phyloP scores from a whole-genome alignment of 2,329 filamentous ascomycete genomes.

The Podosphaera aphanis region DNA sequence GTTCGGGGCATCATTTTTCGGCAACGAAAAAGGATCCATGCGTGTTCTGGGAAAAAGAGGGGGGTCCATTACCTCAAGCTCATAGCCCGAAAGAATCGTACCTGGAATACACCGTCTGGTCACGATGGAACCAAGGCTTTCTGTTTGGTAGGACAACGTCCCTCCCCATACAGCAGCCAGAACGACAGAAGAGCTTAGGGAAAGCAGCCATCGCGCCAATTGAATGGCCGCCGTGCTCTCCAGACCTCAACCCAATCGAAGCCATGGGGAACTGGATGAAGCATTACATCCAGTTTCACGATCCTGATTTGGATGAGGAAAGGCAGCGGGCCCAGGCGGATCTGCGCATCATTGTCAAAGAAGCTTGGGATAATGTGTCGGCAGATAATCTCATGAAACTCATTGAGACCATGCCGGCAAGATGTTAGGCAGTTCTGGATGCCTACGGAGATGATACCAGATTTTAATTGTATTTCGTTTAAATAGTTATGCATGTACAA shows the following conservation, averaged over 20 bases:
- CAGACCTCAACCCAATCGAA: slow-evolving; percentile 7
- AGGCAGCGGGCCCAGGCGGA: slow-evolving; percentile 3
- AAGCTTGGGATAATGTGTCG: slow-evolving; percentile 5
- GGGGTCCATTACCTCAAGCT: too few species aligned
- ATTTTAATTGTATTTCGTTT: neutral
- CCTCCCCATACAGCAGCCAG: neutral
- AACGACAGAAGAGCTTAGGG: neutral
- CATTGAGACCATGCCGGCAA: slow-evolving; percentile 2
- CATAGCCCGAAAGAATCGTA: too few species aligned
- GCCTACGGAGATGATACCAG: slow-evolving; percentile 2
- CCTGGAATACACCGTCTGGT: too few species aligned
- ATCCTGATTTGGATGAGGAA: slow-evolving; percentile 2
- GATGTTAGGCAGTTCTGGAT: slow-evolving; percentile 3
- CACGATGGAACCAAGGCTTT: too few species aligned
- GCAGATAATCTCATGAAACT: slow-evolving; percentile 1
- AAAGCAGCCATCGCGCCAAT: slow-evolving; percentile 2
- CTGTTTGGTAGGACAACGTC: neutral
- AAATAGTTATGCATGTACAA: neutral
- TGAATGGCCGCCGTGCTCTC: slow-evolving; percentile 4
- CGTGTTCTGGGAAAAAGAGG: too few species aligned
- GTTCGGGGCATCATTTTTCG: too few species aligned
- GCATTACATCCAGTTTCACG: slow-evolving; percentile 6
- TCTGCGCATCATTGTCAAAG: slow-evolving; percentile 4
- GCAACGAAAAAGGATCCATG: too few species aligned
- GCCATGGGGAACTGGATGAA: slow-evolving; percentile 7